These are phyloP conservation scores for Tanacetum coccineum DNA, from an alignment of 129 eudicot genomes.

Conservation along the genomic window DNA sequence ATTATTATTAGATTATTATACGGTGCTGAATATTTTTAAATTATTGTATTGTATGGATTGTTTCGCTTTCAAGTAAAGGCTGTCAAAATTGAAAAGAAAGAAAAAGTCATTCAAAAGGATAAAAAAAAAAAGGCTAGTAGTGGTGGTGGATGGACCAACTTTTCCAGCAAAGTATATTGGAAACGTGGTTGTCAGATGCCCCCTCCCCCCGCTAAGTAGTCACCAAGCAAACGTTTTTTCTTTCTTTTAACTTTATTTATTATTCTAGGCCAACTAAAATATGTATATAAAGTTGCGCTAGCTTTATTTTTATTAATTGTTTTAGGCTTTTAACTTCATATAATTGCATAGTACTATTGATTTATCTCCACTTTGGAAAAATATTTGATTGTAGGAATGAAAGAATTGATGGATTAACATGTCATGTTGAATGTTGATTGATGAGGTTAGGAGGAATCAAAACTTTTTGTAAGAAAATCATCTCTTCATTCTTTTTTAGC, in stretches of 20 bases:
- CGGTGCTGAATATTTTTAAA: slow-evolving; percentile 15
- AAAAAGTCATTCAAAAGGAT: slow-evolving; percentile 31
- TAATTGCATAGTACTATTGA: too few relatives aligned
- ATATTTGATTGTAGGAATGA: too few relatives aligned
- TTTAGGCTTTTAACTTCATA: neutral
- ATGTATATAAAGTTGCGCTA: neutral
- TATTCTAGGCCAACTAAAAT: slow-evolving; percentile 8
- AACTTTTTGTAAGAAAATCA: too few relatives aligned
- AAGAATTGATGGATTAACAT: too few relatives aligned
- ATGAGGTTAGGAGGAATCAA: too few relatives aligned
- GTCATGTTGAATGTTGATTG: too few relatives aligned
- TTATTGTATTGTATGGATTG: neutral
- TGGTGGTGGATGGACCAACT: slow-evolving; percentile 35
- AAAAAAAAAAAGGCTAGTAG: neutral
- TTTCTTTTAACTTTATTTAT: neutral
- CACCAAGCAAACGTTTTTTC: slow-evolving; percentile 22
- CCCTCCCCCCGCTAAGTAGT: slow-evolving; percentile 19
- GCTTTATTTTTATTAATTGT: neutral
- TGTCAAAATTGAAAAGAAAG: slow-evolving; percentile 26
- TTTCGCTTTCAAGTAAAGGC: slow-evolving; percentile 33
- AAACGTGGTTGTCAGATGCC: slow-evolving; percentile 28
- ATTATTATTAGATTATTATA: neutral
- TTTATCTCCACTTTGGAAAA: too few relatives aligned
- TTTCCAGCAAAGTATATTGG: slow-evolving; percentile 24
- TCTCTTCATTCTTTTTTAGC: too few relatives aligned